Base-by-base conservation (phyloP, 768 basidiomycete genomes). In the Auriculariales sp. region DNA sequence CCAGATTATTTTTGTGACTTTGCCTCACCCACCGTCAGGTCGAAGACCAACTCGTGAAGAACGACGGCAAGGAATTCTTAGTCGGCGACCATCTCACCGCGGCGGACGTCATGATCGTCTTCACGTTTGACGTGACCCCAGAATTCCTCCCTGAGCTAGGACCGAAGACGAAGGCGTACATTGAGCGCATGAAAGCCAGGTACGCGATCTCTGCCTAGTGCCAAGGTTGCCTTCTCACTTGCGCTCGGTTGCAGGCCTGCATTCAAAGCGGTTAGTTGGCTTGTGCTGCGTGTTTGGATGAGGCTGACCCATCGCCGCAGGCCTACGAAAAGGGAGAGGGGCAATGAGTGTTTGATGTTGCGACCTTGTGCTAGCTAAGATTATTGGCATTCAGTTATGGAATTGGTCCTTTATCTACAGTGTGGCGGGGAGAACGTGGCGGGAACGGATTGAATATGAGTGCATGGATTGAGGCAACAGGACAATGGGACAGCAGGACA, bases 21-120 rank as follows among this genome's bases (percentile, higher is more conserved):
- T 24, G 14, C 29, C 27, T 34, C 22, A n/a, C 15, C 17, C 36
- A 17, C n/a, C n/a, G 15, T 44, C 33, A 71, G 69, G 64, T 73
- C 44, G 71, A 71, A 52, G 52, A 51, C 2, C 67, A 66, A 49
- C 61, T 71, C 15, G 55, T 52, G 27, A 66, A 64, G 49, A 44
- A 42, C 30, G 44, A 46, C 35, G 57, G 54, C 1, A 61, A 57
- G 15, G 66, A 58, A 59, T 61, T 67, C 35, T 68, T 70, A 5
- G 70, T 65, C 14, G 68, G 66, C 25, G 52, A 61, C 22, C 58
- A 65, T 25, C 66, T 68, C 15, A 71, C 72, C 24, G 50, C 64
- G 19, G 68, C 72, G 19, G 72, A 74, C 56, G 73, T 62, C 59
- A 64, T 67, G 63, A 69, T 72, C 68, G 55, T 60, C 28, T 72